Evolutionary conservation across 1,139 yeast genomes (phyloP), one percentile per base, ranked within the genome.

Genomic region (Wickerhamomyces sp.): DNA sequence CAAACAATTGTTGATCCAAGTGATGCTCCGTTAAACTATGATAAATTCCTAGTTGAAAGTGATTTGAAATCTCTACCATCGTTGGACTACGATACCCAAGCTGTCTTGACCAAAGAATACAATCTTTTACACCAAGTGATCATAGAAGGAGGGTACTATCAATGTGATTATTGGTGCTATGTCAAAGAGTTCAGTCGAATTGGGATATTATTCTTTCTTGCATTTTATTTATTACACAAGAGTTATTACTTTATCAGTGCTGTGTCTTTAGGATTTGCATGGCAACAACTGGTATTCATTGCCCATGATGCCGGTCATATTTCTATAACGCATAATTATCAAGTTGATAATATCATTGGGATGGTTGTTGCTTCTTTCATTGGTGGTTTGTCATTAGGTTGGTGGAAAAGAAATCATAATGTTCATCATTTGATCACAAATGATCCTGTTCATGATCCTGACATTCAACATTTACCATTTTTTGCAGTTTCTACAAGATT

Each of bases 341-440:
- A 83, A 56, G 42, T 78, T n/a, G 96, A 89, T 63, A 89, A 84
- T 58, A 61, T 84, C 10, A 71, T 86, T 51, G 95, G 96, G 1
- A 78, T 82, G 65, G 38, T 79, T 1, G 69, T 89, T 42, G 95
- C 96, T 2, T 80, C 86, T 54, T 88, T 76, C 71, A 66, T 81
- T 46, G 96, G 96, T n/a, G 96, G 96, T 0, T 70, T 89, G 44
- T 86, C 95, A 44, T 64, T 88, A 35, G 95, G 96, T 2, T 89
- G 96, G 96, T 89, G 96, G 96, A 90, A 89, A 59, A 73, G 93
- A 44, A 89, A 86, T 64, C 96, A 89, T 64, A 89, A 89, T 62
- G 95, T 89, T 26, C 96, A 90, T 62, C 96, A 89, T 64, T 67
- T 89, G 46, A 75, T 89, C 45, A 85, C 96, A 14, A 89, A 89